Evolutionary conservation across 2,329 filamentous ascomycete species (phyloP).

Genomic region (Pezicula carpinea): DNA sequence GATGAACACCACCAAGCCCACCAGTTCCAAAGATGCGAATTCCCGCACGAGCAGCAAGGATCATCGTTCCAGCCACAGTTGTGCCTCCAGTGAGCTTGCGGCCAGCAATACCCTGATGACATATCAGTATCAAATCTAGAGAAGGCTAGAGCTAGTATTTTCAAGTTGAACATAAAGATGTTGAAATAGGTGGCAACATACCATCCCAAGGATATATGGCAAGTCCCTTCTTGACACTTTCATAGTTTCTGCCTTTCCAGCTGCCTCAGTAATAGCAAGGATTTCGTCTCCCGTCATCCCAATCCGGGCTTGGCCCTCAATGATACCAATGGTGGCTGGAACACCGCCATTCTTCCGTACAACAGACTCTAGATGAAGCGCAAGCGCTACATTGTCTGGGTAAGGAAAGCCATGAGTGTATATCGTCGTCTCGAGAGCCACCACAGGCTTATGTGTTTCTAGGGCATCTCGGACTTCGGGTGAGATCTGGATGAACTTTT

Average conservation of each 20-base stretch:
- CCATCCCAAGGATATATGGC: slow-evolving; percentile 73
- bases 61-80: slow-evolving; percentile 89
- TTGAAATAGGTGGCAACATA: slow-evolving; percentile 36
- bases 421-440: slow-evolving; percentile 92
- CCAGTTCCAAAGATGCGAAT: slow-evolving; percentile 94
- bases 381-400: slow-evolving; percentile 69
- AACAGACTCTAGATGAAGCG: slow-evolving; percentile 70
- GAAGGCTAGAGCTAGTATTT: background rate
- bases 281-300: slow-evolving; percentile 72
- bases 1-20: slow-evolving; percentile 89
- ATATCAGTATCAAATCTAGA: background rate
- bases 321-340: slow-evolving; percentile 85
- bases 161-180: background rate
- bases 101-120: slow-evolving; percentile 54
- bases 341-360: slow-evolving; percentile 78
- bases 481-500: slow-evolving; percentile 9
- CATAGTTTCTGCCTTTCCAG: slow-evolving; percentile 61
- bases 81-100: slow-evolving; percentile 79
- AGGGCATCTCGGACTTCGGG: slow-evolving; percentile 74
- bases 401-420: slow-evolving; percentile 90
- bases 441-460: slow-evolving; percentile 70
- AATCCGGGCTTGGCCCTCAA: slow-evolving; percentile 78
- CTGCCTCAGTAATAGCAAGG: slow-evolving; percentile 58
- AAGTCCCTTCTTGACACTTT: slow-evolving; percentile 89
- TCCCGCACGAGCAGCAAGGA: slow-evolving; percentile 79